Base-by-base conservation (phyloP, 768 basidiomycete genomes). In the Leucogyrophana mollusca region DNA sequence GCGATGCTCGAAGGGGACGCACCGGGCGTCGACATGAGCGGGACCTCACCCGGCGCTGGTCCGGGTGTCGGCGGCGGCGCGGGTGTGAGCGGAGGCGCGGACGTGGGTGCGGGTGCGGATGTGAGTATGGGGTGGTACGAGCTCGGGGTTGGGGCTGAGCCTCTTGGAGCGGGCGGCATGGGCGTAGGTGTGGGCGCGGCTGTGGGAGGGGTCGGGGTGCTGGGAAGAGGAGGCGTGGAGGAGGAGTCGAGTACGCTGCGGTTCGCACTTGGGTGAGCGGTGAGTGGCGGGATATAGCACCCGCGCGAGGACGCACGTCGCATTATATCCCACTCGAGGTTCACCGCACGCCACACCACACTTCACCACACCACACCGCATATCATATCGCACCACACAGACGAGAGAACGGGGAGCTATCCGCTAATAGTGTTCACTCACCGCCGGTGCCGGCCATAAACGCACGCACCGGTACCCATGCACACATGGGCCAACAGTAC, bases 1-100 rank as follows among this genome's bases (percentile, higher is more conserved):
- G 64, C 63, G 11, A 58, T 65, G 62, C 65, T 65, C 23, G 63
- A 65, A 21, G 59, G 64, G 11, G 65, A 66, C 17, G 57, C 54
- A 2, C 53, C 56, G 2, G 54, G 53, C 7, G 54, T 45, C 2
- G 30, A 30, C 7, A 30, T 7, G 6, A 13, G 27, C 27, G 27
- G 27, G 27, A 30, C 6, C 6, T 6, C 27, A 30, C 7, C 6
- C 13, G 27, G 27, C n/a, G n/a, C n/a, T n/a, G n/a, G n/a, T n/a
- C 6, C 27, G 13, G 27, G 6, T 6, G 13, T 30, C 6, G 27
- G 6, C 27, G 27, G 27, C 7, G 27, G 40, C 9, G 17, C 35
- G 13, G 43, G 52, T 4, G 27, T 43, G 13, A 42, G n/a, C 24
- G 43, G 51, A 9, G 54, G 47, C 10, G 23, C 34, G 2, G 34